These are phyloP conservation scores for Fusarium poae DNA, from an alignment of 2,329 filamentous ascomycete genomes.

Conservation along the genomic window DNA sequence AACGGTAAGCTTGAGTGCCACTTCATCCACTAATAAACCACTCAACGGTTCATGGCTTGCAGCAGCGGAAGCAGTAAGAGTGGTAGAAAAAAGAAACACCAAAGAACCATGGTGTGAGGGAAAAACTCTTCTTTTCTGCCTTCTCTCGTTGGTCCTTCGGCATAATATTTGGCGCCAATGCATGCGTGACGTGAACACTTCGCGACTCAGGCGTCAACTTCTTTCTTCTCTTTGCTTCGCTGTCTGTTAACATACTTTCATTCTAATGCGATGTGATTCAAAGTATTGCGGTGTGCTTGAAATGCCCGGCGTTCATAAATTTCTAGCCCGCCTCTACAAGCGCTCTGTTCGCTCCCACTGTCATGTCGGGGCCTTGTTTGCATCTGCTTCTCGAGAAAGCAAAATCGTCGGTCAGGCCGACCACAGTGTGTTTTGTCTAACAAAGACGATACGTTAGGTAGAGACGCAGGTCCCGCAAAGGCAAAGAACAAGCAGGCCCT, in stretches of 20 bases:
- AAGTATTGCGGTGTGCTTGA: conserved; percentile 32
- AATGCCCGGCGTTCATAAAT: conserved; percentile 13
- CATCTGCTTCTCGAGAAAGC: conserved; percentile 8
- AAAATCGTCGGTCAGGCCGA: conserved; percentile 11
- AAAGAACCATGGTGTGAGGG: conserved; percentile 30
- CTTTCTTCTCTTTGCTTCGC: conserved; percentile 12
- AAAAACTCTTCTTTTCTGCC: conserved; percentile 34
- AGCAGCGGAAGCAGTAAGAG: conserved; percentile 12
- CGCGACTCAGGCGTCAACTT: conserved; percentile 17
- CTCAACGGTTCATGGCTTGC: conserved; percentile 36
- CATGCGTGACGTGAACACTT: conserved; percentile 39
- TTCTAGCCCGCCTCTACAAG: conserved; percentile 21
- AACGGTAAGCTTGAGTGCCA: conserved; percentile 31
- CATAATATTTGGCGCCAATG: conserved; percentile 37
- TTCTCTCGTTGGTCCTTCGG: conserved; percentile 34
- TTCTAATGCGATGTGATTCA: conserved; percentile 23
- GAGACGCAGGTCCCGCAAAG: conserved; percentile 23
- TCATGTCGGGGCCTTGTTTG: background rate
- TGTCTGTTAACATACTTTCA: conserved; percentile 16
- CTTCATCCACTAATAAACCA: conserved; percentile 28
- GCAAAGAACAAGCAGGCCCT: conserved; percentile 14
- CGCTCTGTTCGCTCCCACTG: conserved; percentile 9
- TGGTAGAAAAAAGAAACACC: conserved; percentile 19
- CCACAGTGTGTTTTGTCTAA: conserved; percentile 9
- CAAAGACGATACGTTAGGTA: conserved; percentile 15